Conservation (phyloP, 2,329 filamentous ascomycete genomes). For the Cephalotrichum gorgonifer region DNA sequence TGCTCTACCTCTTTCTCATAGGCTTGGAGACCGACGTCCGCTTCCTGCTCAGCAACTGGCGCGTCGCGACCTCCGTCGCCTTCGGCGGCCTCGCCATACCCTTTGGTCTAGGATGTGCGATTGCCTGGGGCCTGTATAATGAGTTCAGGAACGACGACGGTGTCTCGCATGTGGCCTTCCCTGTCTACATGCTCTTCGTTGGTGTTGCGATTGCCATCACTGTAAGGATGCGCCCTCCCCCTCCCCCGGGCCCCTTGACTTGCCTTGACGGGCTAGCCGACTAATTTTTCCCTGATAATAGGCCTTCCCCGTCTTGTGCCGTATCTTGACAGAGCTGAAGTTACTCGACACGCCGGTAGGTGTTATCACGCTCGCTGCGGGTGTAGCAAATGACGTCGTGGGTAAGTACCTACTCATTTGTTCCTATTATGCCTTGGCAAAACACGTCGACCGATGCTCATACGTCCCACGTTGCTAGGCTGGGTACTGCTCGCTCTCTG, state of each 20-base stretch:
- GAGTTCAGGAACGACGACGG: constrained; percentile 46
- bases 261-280: background rate
- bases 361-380: constrained; percentile 79
- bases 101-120: constrained; percentile 70
- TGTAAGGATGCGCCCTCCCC: constrained; percentile 8
- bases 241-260: background rate
- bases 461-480: constrained; percentile 15
- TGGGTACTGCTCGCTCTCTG: constrained; percentile 92
- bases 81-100: constrained; percentile 71
- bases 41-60: constrained; percentile 71
- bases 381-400: constrained; percentile 78
- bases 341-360: constrained; percentile 75
- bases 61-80: constrained; percentile 65
- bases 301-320: constrained; percentile 81
- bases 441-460: too few relatives aligned
- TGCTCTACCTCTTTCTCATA: constrained; percentile 80
- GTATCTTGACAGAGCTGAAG: constrained; percentile 86
- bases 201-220: constrained; percentile 92
- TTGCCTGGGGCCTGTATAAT: constrained; percentile 72
- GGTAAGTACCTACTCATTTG: constrained; percentile 14
- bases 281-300: constrained; percentile 1
- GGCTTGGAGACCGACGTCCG: constrained; percentile 79
- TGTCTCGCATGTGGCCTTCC: constrained; percentile 33
- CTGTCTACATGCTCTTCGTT: constrained; percentile 60
- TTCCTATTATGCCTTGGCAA: background rate